Evolutionary conservation across 2,329 filamentous ascomycete genomes (phyloP), one percentile per base, ranked within the genome.

Genomic region (Penicillium sp.): DNA sequence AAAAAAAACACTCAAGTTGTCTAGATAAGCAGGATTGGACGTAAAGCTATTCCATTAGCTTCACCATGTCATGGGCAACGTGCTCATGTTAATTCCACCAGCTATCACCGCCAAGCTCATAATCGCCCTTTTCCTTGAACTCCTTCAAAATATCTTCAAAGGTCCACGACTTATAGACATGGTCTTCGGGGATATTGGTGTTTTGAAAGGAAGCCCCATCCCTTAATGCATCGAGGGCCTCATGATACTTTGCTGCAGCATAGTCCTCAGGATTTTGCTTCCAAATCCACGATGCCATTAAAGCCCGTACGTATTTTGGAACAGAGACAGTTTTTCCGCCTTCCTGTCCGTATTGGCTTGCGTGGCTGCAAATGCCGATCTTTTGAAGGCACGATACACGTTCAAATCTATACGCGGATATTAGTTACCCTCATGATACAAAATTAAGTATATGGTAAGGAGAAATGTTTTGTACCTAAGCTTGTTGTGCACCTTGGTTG

Each of bases 91-190:
- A 57, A 12, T 46, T 26, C 5, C 46, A 50, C 55, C 55, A 57
- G 7, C 38, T 28, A 42, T 16, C 42, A 42, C 16, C 48, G 18
- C 46, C 51, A 28, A 63, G 33, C 7, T 52, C 54, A 42, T 58
- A 30, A 42, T 59, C 58, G 4, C 21, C 48, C 3, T 55, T 55
- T 6, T 33, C 45, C 11, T 59, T 47, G 11, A 40, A 35, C 5
- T 43, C 30, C 7, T 54, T 26, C 23, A 62, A 47, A 9, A 63
- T 18, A 21, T 49, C 57, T n/a, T 61, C 61, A n/a, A 64, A 68
- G 8, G 64, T 67, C 69, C 69, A 72, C 12, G 63, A 61, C 33
- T 67, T 47, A 55, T 60, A 68, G 1, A 61, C 59, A 50, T 71
- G 59, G 3, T 66, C 68, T 1, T 50, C 56, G 0, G 66, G 65